Evolutionary conservation across 2,329 filamentous ascomycete species (phyloP).

Genomic region (Mariannaea sp.): DNA sequence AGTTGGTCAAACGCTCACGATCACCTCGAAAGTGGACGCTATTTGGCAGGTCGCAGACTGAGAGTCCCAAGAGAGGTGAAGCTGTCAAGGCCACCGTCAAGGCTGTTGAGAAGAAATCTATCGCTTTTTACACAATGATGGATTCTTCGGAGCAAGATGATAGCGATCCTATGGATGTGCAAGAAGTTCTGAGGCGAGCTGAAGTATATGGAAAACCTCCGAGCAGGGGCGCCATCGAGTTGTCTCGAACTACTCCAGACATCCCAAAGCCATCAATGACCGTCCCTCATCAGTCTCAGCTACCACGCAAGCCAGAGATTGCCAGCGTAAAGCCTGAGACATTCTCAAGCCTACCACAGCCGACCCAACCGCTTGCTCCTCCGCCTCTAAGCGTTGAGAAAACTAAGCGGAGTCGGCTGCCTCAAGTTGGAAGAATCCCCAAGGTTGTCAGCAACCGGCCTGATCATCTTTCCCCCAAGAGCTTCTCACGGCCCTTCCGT

Average conservation of each 20-base stretch:
- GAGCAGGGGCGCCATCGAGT: conserved; percentile 23
- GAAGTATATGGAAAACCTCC: conserved; percentile 42
- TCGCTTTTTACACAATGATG: conserved; percentile 66
- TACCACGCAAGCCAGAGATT: conserved; percentile 4
- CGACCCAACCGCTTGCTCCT: background rate
- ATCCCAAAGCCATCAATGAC: conserved; percentile 17
- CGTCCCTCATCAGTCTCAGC: conserved; percentile 16
- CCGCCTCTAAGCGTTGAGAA: conserved; percentile 5
- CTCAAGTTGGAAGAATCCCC: conserved; percentile 85
- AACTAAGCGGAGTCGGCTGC: conserved; percentile 62
- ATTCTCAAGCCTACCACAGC: conserved; percentile 1
- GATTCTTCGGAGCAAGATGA: conserved; percentile 62
- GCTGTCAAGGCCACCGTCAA: conserved; percentile 56
- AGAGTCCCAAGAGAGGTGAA: conserved; percentile 46
- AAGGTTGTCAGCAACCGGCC: conserved; percentile 73
- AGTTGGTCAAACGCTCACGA: conserved; percentile 58
- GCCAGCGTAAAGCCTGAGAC: conserved; percentile 13
- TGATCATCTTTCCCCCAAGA: conserved; percentile 71
- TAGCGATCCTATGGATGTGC: conserved; percentile 46
- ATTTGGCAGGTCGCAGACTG: conserved; percentile 60
- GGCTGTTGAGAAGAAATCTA: conserved; percentile 54
- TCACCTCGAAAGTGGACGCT: conserved; percentile 68
- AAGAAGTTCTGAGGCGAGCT: conserved; percentile 57
- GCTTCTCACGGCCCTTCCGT: conserved; percentile 83
- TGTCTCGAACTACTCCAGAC: conserved; percentile 22